Percentiles rank a stretch among this genome's conserved stretches.
These are phyloP conservation scores for Heliamphora pulchella DNA, from an alignment of 179 eudicot genomes.

Conservation along the genomic window DNA sequence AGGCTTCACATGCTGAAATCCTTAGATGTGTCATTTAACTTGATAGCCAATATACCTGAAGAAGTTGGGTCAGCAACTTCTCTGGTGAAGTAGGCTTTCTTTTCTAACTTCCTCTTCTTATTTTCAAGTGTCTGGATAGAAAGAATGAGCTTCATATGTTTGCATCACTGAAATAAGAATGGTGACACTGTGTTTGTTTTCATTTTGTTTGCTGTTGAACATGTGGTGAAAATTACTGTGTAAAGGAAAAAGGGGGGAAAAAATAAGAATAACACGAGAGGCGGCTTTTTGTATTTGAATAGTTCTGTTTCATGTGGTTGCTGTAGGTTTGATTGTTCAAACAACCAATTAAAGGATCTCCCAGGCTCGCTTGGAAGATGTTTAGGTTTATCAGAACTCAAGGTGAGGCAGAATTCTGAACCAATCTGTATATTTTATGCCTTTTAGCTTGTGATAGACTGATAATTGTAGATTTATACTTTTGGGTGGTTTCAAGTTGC, in stretches of 20 bases:
- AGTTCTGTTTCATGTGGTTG: slow-evolving; percentile 10
- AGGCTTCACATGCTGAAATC: slow-evolving; percentile 75
- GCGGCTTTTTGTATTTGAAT: slow-evolving; percentile 1
- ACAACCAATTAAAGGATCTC: slow-evolving; percentile 59
- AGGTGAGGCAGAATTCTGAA: slow-evolving; percentile 36
- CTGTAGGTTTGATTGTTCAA: slow-evolving; percentile 92
- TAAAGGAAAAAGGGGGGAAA: neutral
- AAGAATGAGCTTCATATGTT: neutral
- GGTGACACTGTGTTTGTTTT: neutral
- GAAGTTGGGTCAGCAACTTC: slow-evolving; percentile 81
- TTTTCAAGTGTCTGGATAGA: neutral
- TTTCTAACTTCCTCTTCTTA: neutral
- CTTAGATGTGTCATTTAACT: slow-evolving; percentile 74
- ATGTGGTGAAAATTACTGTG: neutral
- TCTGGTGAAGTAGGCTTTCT: slow-evolving; percentile 70
- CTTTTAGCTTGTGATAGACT: neutral
- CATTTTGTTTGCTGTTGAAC: neutral
- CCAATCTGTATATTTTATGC: neutral
- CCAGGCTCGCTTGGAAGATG: slow-evolving; percentile 80
- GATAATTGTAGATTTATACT: neutral
- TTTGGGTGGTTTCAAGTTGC: slow-evolving; percentile 5
- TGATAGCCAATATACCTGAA: slow-evolving; percentile 51
- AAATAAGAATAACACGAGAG: neutral
- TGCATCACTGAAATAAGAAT: neutral
- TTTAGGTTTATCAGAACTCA: slow-evolving; percentile 61